These are phyloP conservation scores for Margaritispora aquatica DNA, from an alignment of 495 filamentous ascomycete species.

Conservation along the genomic window DNA sequence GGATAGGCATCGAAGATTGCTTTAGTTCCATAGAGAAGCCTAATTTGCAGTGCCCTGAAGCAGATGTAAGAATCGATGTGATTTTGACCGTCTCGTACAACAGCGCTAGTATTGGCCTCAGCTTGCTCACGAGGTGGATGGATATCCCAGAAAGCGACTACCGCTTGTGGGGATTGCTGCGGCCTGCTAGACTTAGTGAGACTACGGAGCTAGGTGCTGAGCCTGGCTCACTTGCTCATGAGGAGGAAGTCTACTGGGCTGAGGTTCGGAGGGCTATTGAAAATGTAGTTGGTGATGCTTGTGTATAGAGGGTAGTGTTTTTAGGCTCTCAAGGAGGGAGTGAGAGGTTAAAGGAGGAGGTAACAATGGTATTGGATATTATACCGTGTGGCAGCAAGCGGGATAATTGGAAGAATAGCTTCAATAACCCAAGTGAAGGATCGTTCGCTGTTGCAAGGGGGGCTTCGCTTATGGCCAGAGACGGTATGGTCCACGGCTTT, in stretches of 20 bases:
- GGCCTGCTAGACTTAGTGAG: neutral
- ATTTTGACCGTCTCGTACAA: neutral
- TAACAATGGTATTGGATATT: too few relatives aligned
- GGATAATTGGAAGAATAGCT: neutral
- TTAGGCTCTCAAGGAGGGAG: neutral
- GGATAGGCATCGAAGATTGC: neutral
- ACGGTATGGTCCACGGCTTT: neutral
- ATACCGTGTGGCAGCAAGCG: too few relatives aligned
- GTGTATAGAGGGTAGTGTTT: neutral
- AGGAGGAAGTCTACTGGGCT: neutral
- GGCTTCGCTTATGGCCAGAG: neutral
- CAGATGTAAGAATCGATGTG: neutral
- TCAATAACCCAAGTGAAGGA: neutral
- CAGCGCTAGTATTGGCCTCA: neutral
- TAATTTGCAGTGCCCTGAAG: neutral
- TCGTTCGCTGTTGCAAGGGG: neutral
- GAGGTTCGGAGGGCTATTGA: neutral
- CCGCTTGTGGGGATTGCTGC: neutral
- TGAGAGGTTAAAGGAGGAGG: too few relatives aligned
- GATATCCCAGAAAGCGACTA: too few relatives aligned
- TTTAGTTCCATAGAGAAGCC: neutral
- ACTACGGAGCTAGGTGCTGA: neutral
- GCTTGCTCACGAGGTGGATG: neutral
- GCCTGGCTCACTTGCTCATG: neutral
- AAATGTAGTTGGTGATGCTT: neutral